Evolutionary conservation across 1,284 basidiomycete species (phyloP).

Genomic region (Singerocomus inundabilis): DNA sequence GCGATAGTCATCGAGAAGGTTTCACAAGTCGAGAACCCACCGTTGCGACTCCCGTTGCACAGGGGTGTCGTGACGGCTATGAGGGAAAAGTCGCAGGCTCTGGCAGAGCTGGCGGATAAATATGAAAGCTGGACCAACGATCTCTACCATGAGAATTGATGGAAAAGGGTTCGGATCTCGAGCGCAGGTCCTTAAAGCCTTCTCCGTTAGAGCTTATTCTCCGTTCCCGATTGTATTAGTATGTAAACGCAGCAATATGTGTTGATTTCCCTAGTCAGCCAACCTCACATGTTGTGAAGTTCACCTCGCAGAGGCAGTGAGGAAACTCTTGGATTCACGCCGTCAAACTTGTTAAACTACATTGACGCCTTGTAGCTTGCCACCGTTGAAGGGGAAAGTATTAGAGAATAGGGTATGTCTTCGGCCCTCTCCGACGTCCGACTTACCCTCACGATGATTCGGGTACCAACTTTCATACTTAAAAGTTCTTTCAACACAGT

Average conservation of each 20-base stretch:
- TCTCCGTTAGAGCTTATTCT: neutral
- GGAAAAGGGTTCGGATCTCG: neutral
- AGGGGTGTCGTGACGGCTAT: constrained; percentile 1
- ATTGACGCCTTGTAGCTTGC: too few relatives aligned
- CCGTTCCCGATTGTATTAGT: neutral
- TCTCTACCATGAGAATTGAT: constrained; percentile 15
- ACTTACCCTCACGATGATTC: too few relatives aligned
- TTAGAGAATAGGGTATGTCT: too few relatives aligned
- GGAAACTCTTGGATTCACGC: too few relatives aligned
- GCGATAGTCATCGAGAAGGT: constrained; percentile 19
- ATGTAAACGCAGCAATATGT: neutral
- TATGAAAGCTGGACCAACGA: constrained; percentile 26
- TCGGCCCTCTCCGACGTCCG: too few relatives aligned
- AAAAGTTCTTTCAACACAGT: too few relatives aligned
- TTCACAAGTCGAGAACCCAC: constrained; percentile 16
- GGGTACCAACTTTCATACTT: too few relatives aligned
- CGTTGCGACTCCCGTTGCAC: constrained; percentile 25
- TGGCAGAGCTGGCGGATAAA: constrained; percentile 14
- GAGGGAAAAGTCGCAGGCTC: constrained; percentile 20
- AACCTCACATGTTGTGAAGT: neutral
- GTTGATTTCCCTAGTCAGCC: neutral
- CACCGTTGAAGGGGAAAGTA: too few relatives aligned
- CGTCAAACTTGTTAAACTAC: too few relatives aligned
- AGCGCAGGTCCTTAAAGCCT: neutral
- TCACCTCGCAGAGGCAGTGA: neutral